Conservation (phyloP, 148 eudicot genomes). For the Silene conica region DNA sequence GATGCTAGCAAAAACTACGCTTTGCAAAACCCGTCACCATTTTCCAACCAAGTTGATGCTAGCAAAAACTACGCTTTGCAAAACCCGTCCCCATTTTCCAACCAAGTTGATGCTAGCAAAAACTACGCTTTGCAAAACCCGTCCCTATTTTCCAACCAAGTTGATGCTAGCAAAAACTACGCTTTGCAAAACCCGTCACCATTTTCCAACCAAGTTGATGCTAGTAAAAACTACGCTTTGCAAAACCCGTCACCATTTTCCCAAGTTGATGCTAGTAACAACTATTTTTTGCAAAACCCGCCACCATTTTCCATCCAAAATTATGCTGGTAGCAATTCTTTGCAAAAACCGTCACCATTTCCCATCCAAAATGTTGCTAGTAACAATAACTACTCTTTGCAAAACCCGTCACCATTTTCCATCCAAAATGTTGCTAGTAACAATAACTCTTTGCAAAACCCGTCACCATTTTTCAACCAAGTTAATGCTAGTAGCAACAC, state of each 20-base stretch:
- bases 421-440: background rate
- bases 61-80: no score
- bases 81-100: background rate
- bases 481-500: conserved; percentile 3
- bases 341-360: background rate
- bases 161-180: no score
- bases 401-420: background rate
- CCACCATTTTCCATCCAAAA: background rate
- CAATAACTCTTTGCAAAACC: conserved; percentile 3
- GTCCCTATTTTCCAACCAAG: background rate
- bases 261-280: background rate
- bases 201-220: background rate
- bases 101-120: conserved; percentile 1
- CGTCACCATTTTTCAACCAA: background rate
- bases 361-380: background rate
- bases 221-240: background rate
- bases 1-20: background rate
- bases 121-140: background rate
- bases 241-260: conserved; percentile 4
- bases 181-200: background rate
- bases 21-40: background rate
- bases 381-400: background rate
- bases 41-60: background rate
- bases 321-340: background rate
- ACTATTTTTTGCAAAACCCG: background rate